These are phyloP conservation scores for Rhizopogon vinicolor DNA, from an alignment of 768 basidiomycete genomes.

Conservation along the genomic window DNA sequence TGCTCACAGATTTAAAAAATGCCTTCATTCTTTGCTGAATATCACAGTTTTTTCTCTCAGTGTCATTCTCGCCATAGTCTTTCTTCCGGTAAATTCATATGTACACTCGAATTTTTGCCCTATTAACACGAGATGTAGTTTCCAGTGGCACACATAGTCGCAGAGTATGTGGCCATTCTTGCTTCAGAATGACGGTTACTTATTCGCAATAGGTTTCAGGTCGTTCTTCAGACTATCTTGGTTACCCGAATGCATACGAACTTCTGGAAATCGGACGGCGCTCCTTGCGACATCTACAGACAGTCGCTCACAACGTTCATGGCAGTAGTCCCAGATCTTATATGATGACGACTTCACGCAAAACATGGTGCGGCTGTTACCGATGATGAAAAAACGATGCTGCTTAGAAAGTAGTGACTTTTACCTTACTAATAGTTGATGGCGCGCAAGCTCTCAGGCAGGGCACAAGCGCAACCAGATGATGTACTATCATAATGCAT, in stretches of 20 bases:
- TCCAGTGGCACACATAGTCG: neutral
- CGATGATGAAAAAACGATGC: neutral
- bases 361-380: neutral
- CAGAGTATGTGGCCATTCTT: neutral
- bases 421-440: neutral
- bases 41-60: neutral
- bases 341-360: neutral
- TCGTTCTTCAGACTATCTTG: neutral
- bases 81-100: neutral
- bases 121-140: neutral
- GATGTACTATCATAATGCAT: neutral
- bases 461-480: too few species aligned
- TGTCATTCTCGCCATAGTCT: neutral
- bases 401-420: neutral
- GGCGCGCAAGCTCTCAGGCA: too few species aligned
- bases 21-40: neutral
- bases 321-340: neutral
- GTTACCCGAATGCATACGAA: neutral
- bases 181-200: neutral
- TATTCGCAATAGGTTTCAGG: neutral
- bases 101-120: neutral
- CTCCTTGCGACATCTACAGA: neutral
- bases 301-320: neutral
- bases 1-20: neutral
- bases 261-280: neutral